A percentile compares a stretch with the other conserved stretches of the same genome.
phyloP scores from a whole-genome alignment of 495 filamentous ascomycete species.

The Acidiella bohemica region DNA sequence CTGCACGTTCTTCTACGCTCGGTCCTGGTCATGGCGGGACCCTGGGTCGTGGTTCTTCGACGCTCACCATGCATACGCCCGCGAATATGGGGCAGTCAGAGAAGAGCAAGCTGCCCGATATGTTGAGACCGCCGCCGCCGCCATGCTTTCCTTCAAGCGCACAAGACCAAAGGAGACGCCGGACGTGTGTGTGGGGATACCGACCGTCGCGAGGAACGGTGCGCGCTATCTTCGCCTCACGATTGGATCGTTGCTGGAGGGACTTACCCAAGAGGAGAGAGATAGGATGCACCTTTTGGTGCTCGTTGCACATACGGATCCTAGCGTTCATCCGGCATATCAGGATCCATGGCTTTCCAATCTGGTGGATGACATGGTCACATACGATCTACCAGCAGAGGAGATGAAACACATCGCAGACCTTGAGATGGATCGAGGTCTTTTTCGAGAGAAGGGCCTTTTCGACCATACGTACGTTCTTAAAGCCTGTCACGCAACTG shows the following conservation, averaged over 20 bases:
- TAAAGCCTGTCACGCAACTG: slow-evolving; percentile 33
- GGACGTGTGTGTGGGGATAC: slow-evolving; percentile 23
- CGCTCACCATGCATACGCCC: too few species aligned
- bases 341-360: slow-evolving; percentile 36
- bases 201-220: slow-evolving; percentile 17
- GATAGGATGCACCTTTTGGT: slow-evolving; percentile 35
- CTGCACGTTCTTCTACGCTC: too few species aligned
- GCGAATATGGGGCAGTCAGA: too few species aligned
- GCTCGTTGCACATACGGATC: slow-evolving; percentile 40
- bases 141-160: too few species aligned
- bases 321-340: slow-evolving; percentile 37
- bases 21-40: too few species aligned
- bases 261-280: slow-evolving; percentile 36
- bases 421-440: slow-evolving; percentile 22
- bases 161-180: too few species aligned
- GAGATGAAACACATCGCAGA: slow-evolving; percentile 21
- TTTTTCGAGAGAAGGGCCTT: slow-evolving; percentile 32
- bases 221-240: slow-evolving; percentile 34
- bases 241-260: slow-evolving; percentile 39
- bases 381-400: slow-evolving; percentile 28
- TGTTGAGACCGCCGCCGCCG: too few species aligned
- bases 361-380: slow-evolving; percentile 35
- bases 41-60: too few species aligned
- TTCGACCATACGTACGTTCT: slow-evolving; percentile 40
- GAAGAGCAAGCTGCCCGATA: too few species aligned